A percentile compares a stretch with the other conserved stretches of the same genome.
Evolutionary conservation across 805 yeast species (phyloP).

Genomic region (Vanderwaltozyma polyspora): DNA sequence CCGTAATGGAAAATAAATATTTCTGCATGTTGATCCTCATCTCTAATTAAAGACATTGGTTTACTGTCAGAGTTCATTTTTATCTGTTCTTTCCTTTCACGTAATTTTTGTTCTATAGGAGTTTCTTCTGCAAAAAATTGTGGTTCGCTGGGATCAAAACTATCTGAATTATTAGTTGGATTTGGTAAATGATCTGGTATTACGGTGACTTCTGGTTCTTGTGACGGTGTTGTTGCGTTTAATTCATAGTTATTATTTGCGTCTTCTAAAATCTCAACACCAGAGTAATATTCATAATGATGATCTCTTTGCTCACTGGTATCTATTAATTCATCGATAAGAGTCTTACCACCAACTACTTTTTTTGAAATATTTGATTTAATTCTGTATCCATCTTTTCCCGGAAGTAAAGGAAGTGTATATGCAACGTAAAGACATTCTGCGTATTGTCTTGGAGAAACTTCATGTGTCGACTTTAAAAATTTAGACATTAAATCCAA

Average conservation of each 20-base stretch:
- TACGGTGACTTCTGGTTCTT: constrained; percentile 11
- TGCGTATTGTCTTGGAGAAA: constrained; percentile 78
- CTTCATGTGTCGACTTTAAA: constrained; percentile 60
- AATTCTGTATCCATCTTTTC: constrained; percentile 65
- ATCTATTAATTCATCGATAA: constrained; percentile 69
- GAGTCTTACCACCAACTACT: constrained; percentile 31
- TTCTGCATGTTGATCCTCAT: constrained; percentile 51
- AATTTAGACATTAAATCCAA: constrained; percentile 53
- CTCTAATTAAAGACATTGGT: constrained; percentile 1
- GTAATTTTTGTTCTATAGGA: constrained; percentile 5
- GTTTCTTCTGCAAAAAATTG: constrained; percentile 60
- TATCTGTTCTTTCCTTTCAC: constrained; percentile 4
- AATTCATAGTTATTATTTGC: constrained; percentile 34
- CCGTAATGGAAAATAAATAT: constrained; percentile 86
- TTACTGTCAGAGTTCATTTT: constrained; percentile 1
- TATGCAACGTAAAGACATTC: constrained; percentile 91
- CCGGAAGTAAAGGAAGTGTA: constrained; percentile 76
- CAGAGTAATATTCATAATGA: constrained; percentile 82
- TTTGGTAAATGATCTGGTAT: constrained; percentile 22
- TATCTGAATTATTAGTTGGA: constrained; percentile 31
- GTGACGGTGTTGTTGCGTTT: constrained; percentile 17
- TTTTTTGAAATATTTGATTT: constrained; percentile 45
- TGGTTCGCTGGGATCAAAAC: constrained; percentile 89
- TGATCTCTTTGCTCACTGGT: constrained; percentile 81
- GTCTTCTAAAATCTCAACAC: constrained; percentile 51